phyloP scores from a whole-genome alignment of 2,329 filamentous ascomycete species.

The Rutstroemia sp. region DNA sequence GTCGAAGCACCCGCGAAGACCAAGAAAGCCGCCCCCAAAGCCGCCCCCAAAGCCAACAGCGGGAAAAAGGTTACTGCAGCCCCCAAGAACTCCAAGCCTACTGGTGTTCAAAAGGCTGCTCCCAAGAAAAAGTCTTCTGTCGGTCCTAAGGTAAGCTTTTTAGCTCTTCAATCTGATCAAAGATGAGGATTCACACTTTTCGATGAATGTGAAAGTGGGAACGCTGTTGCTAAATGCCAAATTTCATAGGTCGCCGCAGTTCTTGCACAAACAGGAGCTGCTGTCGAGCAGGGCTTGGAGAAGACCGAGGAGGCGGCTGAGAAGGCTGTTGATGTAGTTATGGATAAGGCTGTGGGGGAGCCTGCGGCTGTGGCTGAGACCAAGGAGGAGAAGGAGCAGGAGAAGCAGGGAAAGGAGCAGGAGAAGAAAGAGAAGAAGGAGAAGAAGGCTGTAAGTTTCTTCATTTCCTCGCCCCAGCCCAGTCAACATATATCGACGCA shows the following conservation, averaged over 20 bases:
- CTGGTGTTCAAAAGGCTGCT: constrained; percentile 27
- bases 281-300: background rate
- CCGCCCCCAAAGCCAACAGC: constrained; percentile 23
- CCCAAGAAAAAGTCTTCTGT: constrained; percentile 26
- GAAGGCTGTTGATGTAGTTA: background rate
- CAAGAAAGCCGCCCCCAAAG: constrained; percentile 26
- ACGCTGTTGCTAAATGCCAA: background rate
- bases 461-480: background rate
- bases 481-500: background rate
- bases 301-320: background rate
- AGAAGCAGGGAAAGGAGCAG: background rate
- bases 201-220: too few species aligned
- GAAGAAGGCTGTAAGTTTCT: constrained; percentile 1
- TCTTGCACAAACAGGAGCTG: background rate
- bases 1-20: constrained; percentile 19
- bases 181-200: background rate
- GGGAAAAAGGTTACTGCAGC: constrained; percentile 25
- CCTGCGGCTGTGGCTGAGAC: background rate
- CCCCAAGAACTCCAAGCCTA: constrained; percentile 26
- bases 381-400: background rate
- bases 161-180: background rate
- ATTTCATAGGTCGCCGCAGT: background rate
- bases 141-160: constrained; percentile 23
- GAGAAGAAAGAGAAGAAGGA: background rate
- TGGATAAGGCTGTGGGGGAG: background rate